Evolutionary conservation across 164 flowering plant genomes (phyloP).

Genomic region (Platanus orientalis): DNA sequence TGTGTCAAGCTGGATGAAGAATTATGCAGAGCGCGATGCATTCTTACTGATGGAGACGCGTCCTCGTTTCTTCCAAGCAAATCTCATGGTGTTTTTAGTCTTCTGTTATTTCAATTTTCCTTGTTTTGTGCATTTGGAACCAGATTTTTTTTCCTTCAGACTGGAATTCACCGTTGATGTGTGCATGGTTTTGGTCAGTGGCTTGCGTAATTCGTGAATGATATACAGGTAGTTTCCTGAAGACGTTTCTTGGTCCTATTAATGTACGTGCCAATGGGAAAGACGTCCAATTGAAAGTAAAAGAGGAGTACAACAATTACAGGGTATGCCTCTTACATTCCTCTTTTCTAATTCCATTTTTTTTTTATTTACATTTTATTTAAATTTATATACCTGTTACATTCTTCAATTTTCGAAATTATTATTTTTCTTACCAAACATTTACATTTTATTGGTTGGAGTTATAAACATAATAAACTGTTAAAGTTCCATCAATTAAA

Average conservation of each 20-base stretch:
- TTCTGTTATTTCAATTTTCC: conserved; percentile 1
- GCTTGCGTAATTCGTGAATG: not conserved
- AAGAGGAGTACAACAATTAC: conserved; percentile 92
- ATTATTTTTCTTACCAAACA: too few species aligned
- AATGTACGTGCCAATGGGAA: conserved; percentile 81
- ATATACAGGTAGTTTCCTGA: conserved; percentile 59
- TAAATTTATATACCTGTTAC: too few species aligned
- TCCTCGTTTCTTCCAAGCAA: conserved; percentile 46
- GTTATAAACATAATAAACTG: too few species aligned
- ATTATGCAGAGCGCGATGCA: conserved; percentile 30
- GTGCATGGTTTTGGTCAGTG: not conserved
- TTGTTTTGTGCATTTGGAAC: not conserved
- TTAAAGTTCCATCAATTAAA: too few species aligned
- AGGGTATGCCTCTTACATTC: conserved; percentile 40
- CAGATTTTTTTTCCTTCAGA: not conserved
- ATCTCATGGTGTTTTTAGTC: conserved; percentile 30
- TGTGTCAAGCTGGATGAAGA: conserved; percentile 40
- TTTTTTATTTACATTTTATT: not conserved
- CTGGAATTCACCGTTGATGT: not conserved
- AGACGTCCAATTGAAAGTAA: conserved; percentile 84
- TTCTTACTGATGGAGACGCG: conserved; percentile 40
- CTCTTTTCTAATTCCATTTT: not conserved
- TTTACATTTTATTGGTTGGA: too few species aligned
- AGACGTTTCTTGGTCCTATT: conserved; percentile 92
- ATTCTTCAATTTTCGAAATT: too few species aligned